Percentiles rank a stretch among this genome's conserved stretches.
phyloP scores from a whole-genome alignment of 768 basidiomycete species.

The Serendipita indica region DNA sequence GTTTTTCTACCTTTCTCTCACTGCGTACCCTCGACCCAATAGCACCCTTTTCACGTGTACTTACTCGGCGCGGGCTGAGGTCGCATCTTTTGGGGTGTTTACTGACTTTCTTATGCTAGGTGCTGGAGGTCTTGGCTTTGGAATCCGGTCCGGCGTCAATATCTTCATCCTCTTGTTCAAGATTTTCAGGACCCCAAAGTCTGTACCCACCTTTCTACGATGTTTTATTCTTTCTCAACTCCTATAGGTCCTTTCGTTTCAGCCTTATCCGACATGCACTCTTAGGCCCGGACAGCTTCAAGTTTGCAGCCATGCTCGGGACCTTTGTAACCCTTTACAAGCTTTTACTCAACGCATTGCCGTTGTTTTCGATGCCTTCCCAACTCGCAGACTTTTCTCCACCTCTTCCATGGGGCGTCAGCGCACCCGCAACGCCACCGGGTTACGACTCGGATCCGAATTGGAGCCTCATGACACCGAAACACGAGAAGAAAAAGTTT shows the following conservation, averaged over 20 bases:
- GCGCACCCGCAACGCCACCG: conserved; percentile 9
- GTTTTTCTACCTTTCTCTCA: neutral
- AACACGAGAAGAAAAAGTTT: neutral
- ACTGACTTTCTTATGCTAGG: conserved; percentile 32
- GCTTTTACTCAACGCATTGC: conserved; percentile 60
- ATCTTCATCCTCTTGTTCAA: conserved; percentile 63
- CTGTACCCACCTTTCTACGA: too few species aligned
- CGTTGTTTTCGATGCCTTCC: conserved; percentile 41
- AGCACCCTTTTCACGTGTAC: too few species aligned
- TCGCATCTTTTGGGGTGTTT: neutral
- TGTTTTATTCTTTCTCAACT: neutral
- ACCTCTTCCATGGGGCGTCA: conserved; percentile 17
- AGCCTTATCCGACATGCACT: conserved; percentile 63
- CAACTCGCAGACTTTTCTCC: conserved; percentile 22
- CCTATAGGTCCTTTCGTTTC: conserved; percentile 43
- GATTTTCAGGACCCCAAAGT: conserved; percentile 51
- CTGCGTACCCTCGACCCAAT: neutral
- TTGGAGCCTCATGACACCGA: conserved; percentile 2
- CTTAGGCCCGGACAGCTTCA: conserved; percentile 66
- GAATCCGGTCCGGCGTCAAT: conserved; percentile 71
- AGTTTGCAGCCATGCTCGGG: conserved; percentile 86
- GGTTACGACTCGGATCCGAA: conserved; percentile 2
- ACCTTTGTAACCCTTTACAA: conserved; percentile 63
- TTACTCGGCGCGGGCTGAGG: too few species aligned
- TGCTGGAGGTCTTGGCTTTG: conserved; percentile 65